These are phyloP conservation scores for Acorus gramineus DNA, from an alignment of 106 monocot species.

Conservation along the genomic window DNA sequence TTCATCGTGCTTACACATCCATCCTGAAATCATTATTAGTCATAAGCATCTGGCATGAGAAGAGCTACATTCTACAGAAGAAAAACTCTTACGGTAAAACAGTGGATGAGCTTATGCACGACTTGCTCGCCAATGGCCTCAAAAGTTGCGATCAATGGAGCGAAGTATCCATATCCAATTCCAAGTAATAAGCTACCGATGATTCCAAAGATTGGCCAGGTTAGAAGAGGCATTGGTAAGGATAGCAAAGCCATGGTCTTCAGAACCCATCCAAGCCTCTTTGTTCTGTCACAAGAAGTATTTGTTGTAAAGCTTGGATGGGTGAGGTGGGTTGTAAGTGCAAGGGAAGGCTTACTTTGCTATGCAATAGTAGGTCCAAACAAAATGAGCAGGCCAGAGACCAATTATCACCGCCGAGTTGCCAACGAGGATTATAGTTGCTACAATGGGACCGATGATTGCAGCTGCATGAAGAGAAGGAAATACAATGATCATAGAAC, in stretches of 20 bases:
- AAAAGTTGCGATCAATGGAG: slow-evolving; percentile 73
- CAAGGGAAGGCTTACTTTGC: slow-evolving; percentile 24
- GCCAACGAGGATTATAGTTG: slow-evolving; percentile 39
- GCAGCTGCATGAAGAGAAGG: slow-evolving; percentile 31
- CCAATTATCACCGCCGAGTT: slow-evolving; percentile 70
- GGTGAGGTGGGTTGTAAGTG: too few relatives aligned
- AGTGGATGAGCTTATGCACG: slow-evolving; percentile 57
- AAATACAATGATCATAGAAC: too few relatives aligned
- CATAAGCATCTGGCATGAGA: too few relatives aligned
- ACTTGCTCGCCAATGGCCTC: slow-evolving; percentile 53
- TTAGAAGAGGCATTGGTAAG: slow-evolving; percentile 54
- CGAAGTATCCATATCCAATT: slow-evolving; percentile 61
- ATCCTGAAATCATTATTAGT: slow-evolving; percentile 27
- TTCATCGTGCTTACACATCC: slow-evolving; percentile 50
- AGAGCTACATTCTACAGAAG: neutral
- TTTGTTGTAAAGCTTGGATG: too few relatives aligned
- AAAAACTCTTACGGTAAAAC: slow-evolving; percentile 49
- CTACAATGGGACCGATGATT: slow-evolving; percentile 45
- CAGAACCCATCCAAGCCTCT: slow-evolving; percentile 50
- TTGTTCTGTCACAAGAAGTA: slow-evolving; percentile 36
- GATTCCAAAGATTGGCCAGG: slow-evolving; percentile 47
- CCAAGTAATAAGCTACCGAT: slow-evolving; percentile 56
- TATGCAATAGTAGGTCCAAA: slow-evolving; percentile 79
- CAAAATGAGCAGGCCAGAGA: slow-evolving; percentile 83
- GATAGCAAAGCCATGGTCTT: slow-evolving; percentile 34